phyloP scores from a whole-genome alignment of 331 rosid genomes.

The Pyrus hybrid region DNA sequence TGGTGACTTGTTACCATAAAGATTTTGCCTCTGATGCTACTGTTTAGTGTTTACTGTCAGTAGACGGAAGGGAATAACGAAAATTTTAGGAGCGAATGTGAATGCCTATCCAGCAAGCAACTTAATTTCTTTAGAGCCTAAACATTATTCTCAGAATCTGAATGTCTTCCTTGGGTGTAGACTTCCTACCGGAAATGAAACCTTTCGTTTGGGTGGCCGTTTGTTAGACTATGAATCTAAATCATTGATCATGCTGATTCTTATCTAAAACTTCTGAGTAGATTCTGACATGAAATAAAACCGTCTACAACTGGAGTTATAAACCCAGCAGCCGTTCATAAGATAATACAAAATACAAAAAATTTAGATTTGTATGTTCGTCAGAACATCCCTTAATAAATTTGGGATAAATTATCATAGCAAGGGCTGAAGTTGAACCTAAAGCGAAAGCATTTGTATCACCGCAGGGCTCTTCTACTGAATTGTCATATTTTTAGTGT shows the following conservation, averaged over 20 bases:
- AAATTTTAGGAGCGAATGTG: background rate
- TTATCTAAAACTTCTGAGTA: too few species aligned
- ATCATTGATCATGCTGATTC: too few species aligned
- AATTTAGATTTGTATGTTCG: background rate
- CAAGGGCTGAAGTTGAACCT: background rate
- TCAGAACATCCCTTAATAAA: background rate
- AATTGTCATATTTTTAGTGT: background rate
- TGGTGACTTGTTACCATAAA: background rate
- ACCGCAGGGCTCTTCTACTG: constrained; percentile 2
- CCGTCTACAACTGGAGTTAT: too few species aligned
- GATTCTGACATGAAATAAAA: too few species aligned
- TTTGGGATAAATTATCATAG: constrained; percentile 5
- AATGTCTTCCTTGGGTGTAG: too few species aligned
- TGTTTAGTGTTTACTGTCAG: background rate
- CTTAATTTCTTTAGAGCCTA: background rate
- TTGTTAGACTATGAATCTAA: too few species aligned
- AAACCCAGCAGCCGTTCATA: too few species aligned
- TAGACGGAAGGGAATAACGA: background rate
- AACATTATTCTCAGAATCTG: background rate
- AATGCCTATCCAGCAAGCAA: background rate
- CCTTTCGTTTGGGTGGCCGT: too few species aligned
- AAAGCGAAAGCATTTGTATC: background rate
- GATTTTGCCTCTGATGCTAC: background rate
- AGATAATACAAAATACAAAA: background rate
- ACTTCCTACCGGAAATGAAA: too few species aligned